A percentile compares a stretch with the other conserved stretches of the same genome.
Evolutionary conservation across 495 filamentous ascomycete species (phyloP).

Genomic region (Talaromyces ruber): DNA sequence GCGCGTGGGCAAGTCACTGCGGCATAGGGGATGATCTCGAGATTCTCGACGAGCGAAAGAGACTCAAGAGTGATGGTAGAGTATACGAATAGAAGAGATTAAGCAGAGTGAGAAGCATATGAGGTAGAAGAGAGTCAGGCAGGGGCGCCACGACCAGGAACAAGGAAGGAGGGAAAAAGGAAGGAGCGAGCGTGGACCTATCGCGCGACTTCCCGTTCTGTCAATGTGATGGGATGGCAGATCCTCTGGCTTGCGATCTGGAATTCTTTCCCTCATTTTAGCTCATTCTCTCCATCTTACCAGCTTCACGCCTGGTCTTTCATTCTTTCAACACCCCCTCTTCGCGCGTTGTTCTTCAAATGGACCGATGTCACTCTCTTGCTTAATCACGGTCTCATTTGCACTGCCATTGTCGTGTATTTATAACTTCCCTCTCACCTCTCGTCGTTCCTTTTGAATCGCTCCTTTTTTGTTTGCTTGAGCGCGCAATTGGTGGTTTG

Average conservation of each 20-base stretch:
- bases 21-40: not conserved
- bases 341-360: not conserved
- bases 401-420: not conserved
- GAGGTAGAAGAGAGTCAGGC: not conserved
- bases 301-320: not conserved
- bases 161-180: not conserved
- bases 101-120: not conserved
- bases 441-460: not conserved
- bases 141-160: not conserved
- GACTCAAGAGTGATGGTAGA: not conserved
- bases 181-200: not conserved
- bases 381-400: not conserved
- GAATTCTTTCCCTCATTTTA: not conserved
- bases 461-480: constrained; percentile 1
- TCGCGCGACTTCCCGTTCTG: not conserved
- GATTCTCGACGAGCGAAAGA: not conserved
- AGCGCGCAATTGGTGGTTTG: not conserved
- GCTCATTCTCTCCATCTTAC: not conserved
- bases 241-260: not conserved
- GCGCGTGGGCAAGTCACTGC: not conserved
- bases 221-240: not conserved
- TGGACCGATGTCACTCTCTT: constrained; percentile 1
- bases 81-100: not conserved
- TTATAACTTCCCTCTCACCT: not conserved
- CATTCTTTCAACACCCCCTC: not conserved